Evolutionary conservation across 352 stramenopile genomes (phyloP).

Genomic region (Stephanocyclus meneghinianus): DNA sequence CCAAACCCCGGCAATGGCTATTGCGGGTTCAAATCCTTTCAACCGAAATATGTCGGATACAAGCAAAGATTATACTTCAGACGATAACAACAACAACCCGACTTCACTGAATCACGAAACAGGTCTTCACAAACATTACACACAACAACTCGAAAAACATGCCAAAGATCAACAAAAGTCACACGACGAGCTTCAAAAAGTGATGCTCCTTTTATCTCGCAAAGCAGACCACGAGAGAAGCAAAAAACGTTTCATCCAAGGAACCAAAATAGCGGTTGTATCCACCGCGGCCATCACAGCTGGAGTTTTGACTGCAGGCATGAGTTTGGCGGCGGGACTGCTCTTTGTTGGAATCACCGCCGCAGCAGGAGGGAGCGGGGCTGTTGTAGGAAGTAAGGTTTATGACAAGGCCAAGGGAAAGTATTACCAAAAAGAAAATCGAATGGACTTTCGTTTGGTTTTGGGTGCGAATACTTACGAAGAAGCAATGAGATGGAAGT

Average conservation of each 20-base stretch:
- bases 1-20: neutral
- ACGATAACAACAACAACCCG: neutral
- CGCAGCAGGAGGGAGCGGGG: conserved; percentile 63
- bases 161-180: conserved; percentile 41
- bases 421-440: conserved; percentile 41
- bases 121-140: conserved; percentile 50
- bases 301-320: conserved; percentile 70
- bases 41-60: neutral
- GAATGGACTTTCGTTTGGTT: conserved; percentile 56
- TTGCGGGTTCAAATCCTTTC: conserved; percentile 5
- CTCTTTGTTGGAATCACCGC: conserved; percentile 64
- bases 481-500: conserved; percentile 60
- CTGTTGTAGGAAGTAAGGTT: conserved; percentile 45
- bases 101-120: conserved; percentile 22
- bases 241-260: conserved; percentile 59
- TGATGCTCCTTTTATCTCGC: conserved; percentile 30
- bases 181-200: conserved; percentile 40
- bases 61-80: neutral
- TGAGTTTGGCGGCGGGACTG: conserved; percentile 62
- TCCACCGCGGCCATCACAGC: conserved; percentile 60
- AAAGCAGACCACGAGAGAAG: conserved; percentile 48
- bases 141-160: conserved; percentile 48
- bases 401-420: conserved; percentile 38
- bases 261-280: conserved; percentile 62
- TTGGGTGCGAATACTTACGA: conserved; percentile 59